phyloP scores from a whole-genome alignment of 2,329 filamentous ascomycete genomes.

The Diaporthe aspalathi region DNA sequence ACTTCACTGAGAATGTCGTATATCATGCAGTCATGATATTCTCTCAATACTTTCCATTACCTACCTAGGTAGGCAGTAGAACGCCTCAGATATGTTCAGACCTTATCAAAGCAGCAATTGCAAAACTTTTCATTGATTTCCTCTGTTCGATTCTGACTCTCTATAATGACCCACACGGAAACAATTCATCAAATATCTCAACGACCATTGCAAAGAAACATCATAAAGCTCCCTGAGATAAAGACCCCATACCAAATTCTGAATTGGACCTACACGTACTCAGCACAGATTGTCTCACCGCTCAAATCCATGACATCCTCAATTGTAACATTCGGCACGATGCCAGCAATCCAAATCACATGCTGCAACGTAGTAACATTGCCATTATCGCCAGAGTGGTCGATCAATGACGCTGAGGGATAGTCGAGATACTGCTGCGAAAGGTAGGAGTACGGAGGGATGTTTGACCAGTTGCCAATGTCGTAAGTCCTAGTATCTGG shows the following conservation, averaged over 20 bases:
- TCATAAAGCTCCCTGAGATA: no score
- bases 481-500: conserved; percentile 9
- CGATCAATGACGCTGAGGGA: not conserved
- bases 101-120: not conserved
- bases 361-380: conserved; percentile 28
- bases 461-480: conserved; percentile 30
- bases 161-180: no score
- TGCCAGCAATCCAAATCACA: conserved; percentile 26
- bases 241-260: no score
- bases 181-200: no score
- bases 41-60: not conserved
- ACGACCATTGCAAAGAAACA: no score
- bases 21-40: not conserved
- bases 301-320: conserved; percentile 33
- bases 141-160: not conserved
- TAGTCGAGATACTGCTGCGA: not conserved
- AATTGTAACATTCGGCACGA: conserved; percentile 31
- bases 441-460: conserved; percentile 18
- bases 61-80: not conserved
- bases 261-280: conserved; percentile 1
- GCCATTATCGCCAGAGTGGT: conserved; percentile 17
- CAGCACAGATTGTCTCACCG: conserved; percentile 27
- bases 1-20: not conserved
- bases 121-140: not conserved
- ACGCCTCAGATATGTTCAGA: not conserved